phyloP scores from a whole-genome alignment of 176 grass and related monocot species.

The Triticum urartu region DNA sequence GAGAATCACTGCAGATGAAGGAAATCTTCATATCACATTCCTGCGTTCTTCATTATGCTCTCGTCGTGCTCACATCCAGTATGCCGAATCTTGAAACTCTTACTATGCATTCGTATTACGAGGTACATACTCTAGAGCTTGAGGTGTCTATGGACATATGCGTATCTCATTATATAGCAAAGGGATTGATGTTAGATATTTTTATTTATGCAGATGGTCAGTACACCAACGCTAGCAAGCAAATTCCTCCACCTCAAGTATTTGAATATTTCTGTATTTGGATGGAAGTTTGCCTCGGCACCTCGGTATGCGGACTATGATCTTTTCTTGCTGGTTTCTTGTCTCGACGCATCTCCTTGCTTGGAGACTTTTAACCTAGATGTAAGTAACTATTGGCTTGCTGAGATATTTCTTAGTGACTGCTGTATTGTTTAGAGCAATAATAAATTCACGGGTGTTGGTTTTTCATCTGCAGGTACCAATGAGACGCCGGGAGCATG shows the following conservation, averaged over 20 bases:
- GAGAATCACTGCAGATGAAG: no score
- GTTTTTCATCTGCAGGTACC: neutral
- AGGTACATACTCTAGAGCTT: neutral
- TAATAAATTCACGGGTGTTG: neutral
- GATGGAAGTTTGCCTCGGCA: neutral
- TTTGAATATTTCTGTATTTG: neutral
- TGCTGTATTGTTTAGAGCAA: neutral
- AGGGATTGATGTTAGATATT: neutral
- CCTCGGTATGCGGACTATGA: neutral
- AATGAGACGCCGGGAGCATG: neutral
- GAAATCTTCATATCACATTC: no score
- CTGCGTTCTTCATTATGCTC: no score
- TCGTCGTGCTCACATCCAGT: no score
- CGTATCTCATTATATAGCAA: neutral
- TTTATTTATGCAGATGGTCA: neutral
- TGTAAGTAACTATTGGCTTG: neutral
- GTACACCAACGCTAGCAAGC: neutral
- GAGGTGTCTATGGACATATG: neutral
- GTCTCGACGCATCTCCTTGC: neutral
- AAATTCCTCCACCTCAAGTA: conserved; percentile 9
- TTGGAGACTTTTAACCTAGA: neutral
- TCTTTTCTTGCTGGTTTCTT: neutral
- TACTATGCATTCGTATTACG: no score
- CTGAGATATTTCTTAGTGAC: neutral
- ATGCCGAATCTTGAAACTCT: no score